Conservation (phyloP, 2,329 filamentous ascomycete genomes). For the Colletotrichum horii region DNA sequence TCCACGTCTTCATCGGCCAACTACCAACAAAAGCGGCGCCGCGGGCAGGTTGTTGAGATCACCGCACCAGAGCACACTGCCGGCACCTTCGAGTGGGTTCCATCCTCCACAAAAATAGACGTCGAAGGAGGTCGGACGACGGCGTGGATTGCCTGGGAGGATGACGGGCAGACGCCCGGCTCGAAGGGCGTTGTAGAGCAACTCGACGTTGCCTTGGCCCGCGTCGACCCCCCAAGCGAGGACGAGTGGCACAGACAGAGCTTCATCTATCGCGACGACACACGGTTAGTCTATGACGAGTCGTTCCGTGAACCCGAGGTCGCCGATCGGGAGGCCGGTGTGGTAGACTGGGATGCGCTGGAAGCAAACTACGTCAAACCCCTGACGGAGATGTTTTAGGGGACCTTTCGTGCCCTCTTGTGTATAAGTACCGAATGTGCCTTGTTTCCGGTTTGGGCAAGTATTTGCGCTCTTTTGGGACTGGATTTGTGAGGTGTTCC, state of each 20-base stretch:
- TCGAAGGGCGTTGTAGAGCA: conserved; percentile 6
- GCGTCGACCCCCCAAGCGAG: conserved; percentile 10
- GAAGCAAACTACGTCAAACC: conserved; percentile 21
- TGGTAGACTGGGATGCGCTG: conserved; percentile 22
- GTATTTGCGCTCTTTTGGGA: not conserved
- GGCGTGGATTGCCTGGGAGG: conserved; percentile 19
- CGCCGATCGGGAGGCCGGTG: conserved; percentile 9
- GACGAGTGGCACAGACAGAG: conserved; percentile 22
- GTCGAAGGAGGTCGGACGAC: conserved; percentile 13
- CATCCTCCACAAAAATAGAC: not conserved
- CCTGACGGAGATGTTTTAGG: not conserved
- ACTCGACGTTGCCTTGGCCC: conserved; percentile 13
- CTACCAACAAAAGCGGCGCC: not conserved
- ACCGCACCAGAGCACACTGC: conserved; percentile 18
- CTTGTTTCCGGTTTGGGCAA: not conserved
- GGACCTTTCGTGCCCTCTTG: not conserved
- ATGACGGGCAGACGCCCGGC: not conserved
- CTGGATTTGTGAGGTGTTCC: not conserved
- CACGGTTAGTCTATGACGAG: conserved; percentile 18
- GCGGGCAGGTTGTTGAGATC: conserved; percentile 18
- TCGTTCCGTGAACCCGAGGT: not conserved
- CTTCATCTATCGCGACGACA: conserved; percentile 15
- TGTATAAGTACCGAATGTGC: not conserved
- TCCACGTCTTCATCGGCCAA: conserved; percentile 2
- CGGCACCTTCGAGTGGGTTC: conserved; percentile 25